Conservation (phyloP, 2,329 filamentous ascomycete species). For the Sclerotinia sclerotiorum region DNA sequence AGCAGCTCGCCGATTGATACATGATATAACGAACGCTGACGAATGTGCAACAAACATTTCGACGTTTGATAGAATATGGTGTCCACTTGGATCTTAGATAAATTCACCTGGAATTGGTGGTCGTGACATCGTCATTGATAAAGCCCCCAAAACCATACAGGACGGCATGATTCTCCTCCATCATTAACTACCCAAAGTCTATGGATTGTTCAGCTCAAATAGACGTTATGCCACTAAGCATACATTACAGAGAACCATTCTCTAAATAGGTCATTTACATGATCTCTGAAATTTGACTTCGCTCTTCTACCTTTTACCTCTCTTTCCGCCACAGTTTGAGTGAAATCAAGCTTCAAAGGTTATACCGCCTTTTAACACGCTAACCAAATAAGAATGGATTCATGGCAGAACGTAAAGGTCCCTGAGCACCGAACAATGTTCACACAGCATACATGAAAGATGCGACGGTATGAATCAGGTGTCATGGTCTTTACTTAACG, state of each 20-base stretch:
- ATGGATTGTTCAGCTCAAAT: not conserved
- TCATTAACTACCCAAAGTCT: not conserved
- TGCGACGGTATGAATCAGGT: constrained; percentile 10
- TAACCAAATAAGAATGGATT: not conserved
- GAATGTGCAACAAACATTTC: no score
- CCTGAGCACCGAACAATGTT: constrained; percentile 7
- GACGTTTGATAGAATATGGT: no score
- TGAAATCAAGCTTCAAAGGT: not conserved
- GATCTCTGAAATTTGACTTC: not conserved
- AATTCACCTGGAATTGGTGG: not conserved
- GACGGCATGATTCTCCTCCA: not conserved
- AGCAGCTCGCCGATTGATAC: constrained; percentile 1
- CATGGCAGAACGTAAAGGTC: constrained; percentile 1
- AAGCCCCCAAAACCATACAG: no score
- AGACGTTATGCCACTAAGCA: not conserved
- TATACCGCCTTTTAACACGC: not conserved
- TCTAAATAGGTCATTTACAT: not conserved
- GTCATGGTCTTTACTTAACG: constrained; percentile 6
- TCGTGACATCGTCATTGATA: not conserved
- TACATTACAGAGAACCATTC: not conserved
- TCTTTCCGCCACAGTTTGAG: not conserved
- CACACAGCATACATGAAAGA: constrained; percentile 1
- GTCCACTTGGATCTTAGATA: constrained; percentile 1
- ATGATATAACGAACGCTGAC: not conserved
- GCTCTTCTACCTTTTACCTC: not conserved